Evolutionary conservation across 2,329 filamentous ascomycete genomes (phyloP), one percentile per base, ranked within the genome.

Genomic region (Xylariaceae sp.): DNA sequence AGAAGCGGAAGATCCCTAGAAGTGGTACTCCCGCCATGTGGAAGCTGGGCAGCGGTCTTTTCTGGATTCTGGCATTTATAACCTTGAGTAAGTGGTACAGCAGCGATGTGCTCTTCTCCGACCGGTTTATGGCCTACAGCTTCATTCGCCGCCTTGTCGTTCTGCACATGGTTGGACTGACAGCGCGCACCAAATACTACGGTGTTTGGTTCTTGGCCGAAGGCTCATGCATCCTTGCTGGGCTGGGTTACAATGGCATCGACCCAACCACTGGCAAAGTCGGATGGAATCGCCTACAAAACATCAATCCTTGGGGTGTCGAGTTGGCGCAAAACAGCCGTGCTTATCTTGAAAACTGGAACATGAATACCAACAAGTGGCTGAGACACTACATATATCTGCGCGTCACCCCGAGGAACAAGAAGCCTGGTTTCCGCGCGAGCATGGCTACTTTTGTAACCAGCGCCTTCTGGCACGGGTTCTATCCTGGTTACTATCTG

Each of bases 321-420:
- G 94, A 99, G 71, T 77, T 83, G 1, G 94, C 92, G 1, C 91
- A 96, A 70, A 99, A 97, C 67, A 88, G 89, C n/a, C 85, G 92
- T 47, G 90, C 83, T 1, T 97, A 94, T 62, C 78, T 99, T 3
- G 92, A 86, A 43, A 87, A 83, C 62, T 99, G 94, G 94, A 99
- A 99, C 69, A 96, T 96, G 74, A 97, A 97, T 70, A 99, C 94
- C 11, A 99, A 96, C 68, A 83, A 89, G 62, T 99, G 94, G 94
- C 75, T 99, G 53, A 83, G 91, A 42, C 96, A 97, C 69, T 99
- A 96, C 65, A 79, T 99, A 59, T 99, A 97, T 66, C 78, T 99
- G 42, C 85, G 94, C 19, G 94, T 99, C 3, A 99, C 94, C 0
- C 94, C 94, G 0, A 87, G 88, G 60, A 94, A 94, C 47, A 94